Percentiles rank a stretch among this genome's conserved stretches.
phyloP scores from a whole-genome alignment of 352 stramenopile genomes.

The Globisporangium sylvaticum region DNA sequence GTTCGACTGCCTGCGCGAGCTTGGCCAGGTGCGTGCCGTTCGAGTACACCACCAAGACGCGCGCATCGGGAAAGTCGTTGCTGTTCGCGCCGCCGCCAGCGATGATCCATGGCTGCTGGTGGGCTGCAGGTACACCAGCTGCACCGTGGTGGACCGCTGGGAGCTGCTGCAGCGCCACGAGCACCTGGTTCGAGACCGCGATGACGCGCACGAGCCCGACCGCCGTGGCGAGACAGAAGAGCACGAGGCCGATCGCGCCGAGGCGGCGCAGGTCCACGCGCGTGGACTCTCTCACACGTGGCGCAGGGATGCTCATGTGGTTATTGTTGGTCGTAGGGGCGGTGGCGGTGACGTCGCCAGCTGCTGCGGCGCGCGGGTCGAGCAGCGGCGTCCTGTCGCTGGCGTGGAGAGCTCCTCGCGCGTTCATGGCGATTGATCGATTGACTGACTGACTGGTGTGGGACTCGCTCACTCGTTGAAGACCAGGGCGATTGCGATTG shows the following conservation, averaged over 20 bases:
- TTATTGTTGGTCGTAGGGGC: not conserved
- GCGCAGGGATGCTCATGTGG: not conserved
- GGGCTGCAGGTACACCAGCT: not conserved
- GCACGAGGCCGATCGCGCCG: slow-evolving; percentile 17
- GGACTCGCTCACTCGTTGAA: not conserved
- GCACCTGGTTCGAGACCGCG: slow-evolving; percentile 25
- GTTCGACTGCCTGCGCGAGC: slow-evolving; percentile 62
- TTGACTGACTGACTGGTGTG: not conserved
- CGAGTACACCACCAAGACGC: slow-evolving; percentile 72
- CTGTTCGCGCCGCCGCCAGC: not conserved
- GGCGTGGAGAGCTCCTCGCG: slow-evolving; percentile 12
- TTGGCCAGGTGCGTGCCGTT: slow-evolving; percentile 68
- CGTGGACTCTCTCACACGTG: slow-evolving; percentile 9
- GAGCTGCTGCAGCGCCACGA: slow-evolving; percentile 31
- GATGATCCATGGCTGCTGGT: not conserved
- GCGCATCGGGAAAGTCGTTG: slow-evolving; percentile 13
- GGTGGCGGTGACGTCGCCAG: not conserved
- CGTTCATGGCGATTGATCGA: slow-evolving; percentile 9
- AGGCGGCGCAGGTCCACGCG: slow-evolving; percentile 17
- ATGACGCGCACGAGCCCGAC: slow-evolving; percentile 18
- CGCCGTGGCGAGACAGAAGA: slow-evolving; percentile 18
- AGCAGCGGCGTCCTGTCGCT: slow-evolving; percentile 14
- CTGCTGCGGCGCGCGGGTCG: not conserved
- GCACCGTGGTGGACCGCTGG: slow-evolving; percentile 2
- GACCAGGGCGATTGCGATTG: too few species aligned